phyloP scores from a whole-genome alignment of 2,329 filamentous ascomycete genomes.

The Fusarium caatingaense region DNA sequence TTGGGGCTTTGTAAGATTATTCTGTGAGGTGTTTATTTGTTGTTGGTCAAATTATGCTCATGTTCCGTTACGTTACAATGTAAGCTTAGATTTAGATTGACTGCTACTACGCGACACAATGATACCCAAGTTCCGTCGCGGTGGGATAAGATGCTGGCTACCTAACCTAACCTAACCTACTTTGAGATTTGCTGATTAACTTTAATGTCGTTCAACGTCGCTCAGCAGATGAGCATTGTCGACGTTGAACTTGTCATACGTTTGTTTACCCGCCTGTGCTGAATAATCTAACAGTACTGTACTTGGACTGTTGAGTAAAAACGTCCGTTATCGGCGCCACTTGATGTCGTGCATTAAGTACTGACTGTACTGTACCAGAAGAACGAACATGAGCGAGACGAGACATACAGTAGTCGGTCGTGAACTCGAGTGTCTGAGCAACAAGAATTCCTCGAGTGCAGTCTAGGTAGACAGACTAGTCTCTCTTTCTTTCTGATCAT shows the following conservation, averaged over 20 bases:
- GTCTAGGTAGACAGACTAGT: not conserved
- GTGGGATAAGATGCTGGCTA: not conserved
- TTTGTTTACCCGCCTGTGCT: not conserved
- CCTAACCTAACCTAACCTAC: not conserved
- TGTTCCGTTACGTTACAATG: not conserved
- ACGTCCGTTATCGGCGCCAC: conserved; percentile 38
- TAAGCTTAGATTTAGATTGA: too few relatives aligned
- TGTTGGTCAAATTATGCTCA: not conserved
- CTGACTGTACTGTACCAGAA: not conserved
- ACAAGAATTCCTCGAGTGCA: not conserved
- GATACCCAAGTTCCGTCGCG: not conserved
- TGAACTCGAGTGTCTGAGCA: conserved; percentile 3
- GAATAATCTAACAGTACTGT: not conserved
- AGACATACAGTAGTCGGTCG: not conserved
- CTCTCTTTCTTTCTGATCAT: not conserved
- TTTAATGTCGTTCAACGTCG: not conserved
- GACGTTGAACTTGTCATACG: not conserved
- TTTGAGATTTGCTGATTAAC: not conserved
- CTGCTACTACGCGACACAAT: not conserved
- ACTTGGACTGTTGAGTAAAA: not conserved
- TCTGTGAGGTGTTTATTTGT: not conserved
- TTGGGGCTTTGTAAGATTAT: not conserved
- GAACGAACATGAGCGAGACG: conserved; percentile 5
- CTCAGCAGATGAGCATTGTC: not conserved
- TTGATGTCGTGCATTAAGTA: conserved; percentile 24